phyloP scores from a whole-genome alignment of 805 yeast genomes.

The Starmerella gropengiesseri region DNA sequence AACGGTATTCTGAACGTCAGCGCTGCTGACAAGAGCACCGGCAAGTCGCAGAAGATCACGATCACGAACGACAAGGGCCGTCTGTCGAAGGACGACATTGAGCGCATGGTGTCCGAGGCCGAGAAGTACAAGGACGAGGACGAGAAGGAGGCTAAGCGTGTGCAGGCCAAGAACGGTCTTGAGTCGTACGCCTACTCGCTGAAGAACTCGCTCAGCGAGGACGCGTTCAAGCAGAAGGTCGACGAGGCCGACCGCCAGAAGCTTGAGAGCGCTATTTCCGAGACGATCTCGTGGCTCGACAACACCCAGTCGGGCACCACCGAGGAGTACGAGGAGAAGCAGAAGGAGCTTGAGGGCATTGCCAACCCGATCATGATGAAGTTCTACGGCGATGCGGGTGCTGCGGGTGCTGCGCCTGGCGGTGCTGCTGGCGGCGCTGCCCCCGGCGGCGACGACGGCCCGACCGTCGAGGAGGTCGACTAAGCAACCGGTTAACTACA shows the following conservation, averaged over 20 bases:
- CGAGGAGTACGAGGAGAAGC: conserved; percentile 85
- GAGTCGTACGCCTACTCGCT: conserved; percentile 92
- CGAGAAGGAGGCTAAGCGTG: conserved; percentile 86
- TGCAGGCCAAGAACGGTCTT: conserved; percentile 86
- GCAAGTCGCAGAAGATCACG: conserved; percentile 93
- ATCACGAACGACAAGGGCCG: conserved; percentile 98
- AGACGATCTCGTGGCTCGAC: conserved; percentile 62
- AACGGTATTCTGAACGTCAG: conserved; percentile 95
- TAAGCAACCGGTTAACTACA: conserved; percentile 28
- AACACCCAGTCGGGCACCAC: conserved; percentile 82
- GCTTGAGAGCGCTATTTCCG: conserved; percentile 27
- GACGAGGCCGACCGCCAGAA: conserved; percentile 25
- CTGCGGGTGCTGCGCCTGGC: conserved; percentile 61
- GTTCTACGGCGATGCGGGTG: conserved; percentile 80
- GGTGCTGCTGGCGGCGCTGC: conserved; percentile 50
- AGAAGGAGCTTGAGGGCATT: conserved; percentile 88
- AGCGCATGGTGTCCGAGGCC: conserved; percentile 95
- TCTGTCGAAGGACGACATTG: conserved; percentile 93
- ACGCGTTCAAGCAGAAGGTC: conserved; percentile 61
- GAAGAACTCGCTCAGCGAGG: conserved; percentile 70
- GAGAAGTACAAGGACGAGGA: conserved; percentile 96
- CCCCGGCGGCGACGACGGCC: conserved; percentile 39
- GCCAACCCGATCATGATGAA: conserved; percentile 96
- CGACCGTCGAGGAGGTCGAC: conserved; percentile 76
- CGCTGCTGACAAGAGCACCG: conserved; percentile 96